Conservation (phyloP, 2,329 filamentous ascomycete genomes). For the Ophiosphaerella narmari region DNA sequence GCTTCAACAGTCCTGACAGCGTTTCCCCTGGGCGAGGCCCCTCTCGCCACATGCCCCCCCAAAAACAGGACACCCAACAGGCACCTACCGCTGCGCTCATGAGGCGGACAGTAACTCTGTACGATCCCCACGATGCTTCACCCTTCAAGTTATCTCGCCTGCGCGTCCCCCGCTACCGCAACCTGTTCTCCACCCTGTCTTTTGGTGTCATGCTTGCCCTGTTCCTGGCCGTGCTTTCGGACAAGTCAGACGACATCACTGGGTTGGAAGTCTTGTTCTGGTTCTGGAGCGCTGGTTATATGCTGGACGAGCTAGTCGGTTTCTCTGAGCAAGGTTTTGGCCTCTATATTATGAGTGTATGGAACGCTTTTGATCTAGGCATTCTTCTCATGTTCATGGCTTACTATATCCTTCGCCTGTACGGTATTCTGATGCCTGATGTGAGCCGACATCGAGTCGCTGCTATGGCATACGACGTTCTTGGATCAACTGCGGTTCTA, state of each 20-base stretch:
- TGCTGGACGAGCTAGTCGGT: slow-evolving; percentile 93
- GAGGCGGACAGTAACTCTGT: slow-evolving; percentile 79
- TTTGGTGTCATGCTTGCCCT: slow-evolving; percentile 82
- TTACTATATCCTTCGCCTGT: slow-evolving; percentile 88
- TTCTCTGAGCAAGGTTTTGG: slow-evolving; percentile 98
- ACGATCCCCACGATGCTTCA: slow-evolving; percentile 88
- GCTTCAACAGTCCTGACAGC: slow-evolving; percentile 26
- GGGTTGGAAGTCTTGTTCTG: slow-evolving; percentile 87
- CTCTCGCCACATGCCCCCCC: slow-evolving; percentile 32
- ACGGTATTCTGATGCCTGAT: slow-evolving; percentile 82
- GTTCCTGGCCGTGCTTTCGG: slow-evolving; percentile 79
- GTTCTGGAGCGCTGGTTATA: slow-evolving; percentile 97
- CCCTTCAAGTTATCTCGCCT: slow-evolving; percentile 89
- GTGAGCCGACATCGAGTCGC: slow-evolving; percentile 71
- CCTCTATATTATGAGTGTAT: slow-evolving; percentile 95
- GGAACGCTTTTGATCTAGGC: slow-evolving; percentile 93
- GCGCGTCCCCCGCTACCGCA: slow-evolving; percentile 87
- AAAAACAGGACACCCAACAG: slow-evolving; percentile 30
- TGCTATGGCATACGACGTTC: slow-evolving; percentile 88
- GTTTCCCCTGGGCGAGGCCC: slow-evolving; percentile 39
- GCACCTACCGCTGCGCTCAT: slow-evolving; percentile 47
- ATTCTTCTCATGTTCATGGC: slow-evolving; percentile 83
- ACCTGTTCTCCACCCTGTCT: slow-evolving; percentile 86
- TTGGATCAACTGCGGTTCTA: slow-evolving; percentile 87
- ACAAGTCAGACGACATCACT: slow-evolving; percentile 80